Base-by-base conservation (phyloP, 1,284 basidiomycete species). In the Sanghuangporus baumii region DNA sequence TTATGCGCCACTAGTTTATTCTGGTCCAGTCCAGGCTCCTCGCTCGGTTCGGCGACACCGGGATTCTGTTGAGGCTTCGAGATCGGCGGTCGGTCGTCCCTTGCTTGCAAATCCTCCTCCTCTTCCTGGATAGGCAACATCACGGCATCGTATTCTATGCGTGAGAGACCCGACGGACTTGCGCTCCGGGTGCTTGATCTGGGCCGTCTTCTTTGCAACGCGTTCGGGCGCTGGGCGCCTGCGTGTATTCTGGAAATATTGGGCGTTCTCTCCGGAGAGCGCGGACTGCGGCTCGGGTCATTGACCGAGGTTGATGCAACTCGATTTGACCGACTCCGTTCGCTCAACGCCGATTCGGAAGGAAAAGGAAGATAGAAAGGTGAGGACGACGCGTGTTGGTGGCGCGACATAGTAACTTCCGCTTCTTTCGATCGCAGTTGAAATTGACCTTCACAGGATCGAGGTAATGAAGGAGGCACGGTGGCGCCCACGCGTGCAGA, bases 31-130 rank as follows among this genome's bases (percentile, higher is more conserved):
- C 12, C 16, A 37, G n/a, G 18, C 26, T 34, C 47, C 57, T 57
- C 60, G 34, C 43, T 55, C 55, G 52, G 55, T 34, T 14, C 52
- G 36, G 54, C 14, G 47, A 46, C 20, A 7, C 48, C 55, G 60
- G 46, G 12, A 48, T 34, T 31, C 36, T 37, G 46, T 11, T 55
- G 36, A 40, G 23, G 38, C 61, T 63, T 63, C 62, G 62, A 51
- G 62, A 63, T 63, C 62, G 62, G 48, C 62, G 37, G 40, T 31
- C 37, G 57, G 20, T 55, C 57, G 37, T 47, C 51, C 57, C 52
- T 59, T 20, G 38, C 62, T 41, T 46, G 62, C 57, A 55, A 59
- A 63, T 63, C 62, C 48, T 48, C 62, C 36, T 46, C 52, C 20
- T 37, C 57, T 63, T 63, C 62, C 57, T 40, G 18, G 26, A 57